Base-by-base conservation (phyloP, 352 stramenopile species). In the Pythium phragmitis region DNA sequence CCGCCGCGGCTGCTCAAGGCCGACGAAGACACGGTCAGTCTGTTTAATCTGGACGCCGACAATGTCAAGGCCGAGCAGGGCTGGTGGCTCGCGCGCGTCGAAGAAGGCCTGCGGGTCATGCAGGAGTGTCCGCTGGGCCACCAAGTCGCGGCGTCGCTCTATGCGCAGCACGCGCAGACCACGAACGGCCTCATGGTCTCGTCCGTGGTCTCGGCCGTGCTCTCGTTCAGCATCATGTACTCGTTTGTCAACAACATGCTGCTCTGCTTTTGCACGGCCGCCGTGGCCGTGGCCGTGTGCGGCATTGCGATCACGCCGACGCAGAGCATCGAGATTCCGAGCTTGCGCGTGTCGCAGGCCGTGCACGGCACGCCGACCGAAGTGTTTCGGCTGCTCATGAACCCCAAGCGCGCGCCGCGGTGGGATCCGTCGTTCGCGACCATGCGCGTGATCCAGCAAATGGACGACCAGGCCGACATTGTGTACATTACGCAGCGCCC, bases 401-500 rank as follows among this genome's bases (percentile, higher is more conserved):
- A 95, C 74, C 50, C 75, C 11, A 92, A 91, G 69, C 73, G 85
- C 33, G 91, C 83, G 75, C 85, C 92, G 75, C 69, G 87, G 21
- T 96, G 87, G 87, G 85, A 96, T 49, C 74, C 85, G 45, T 88
- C 69, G 12, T 82, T 90, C 37, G 82, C 87, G 13, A 90, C 85
- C 9, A 81, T 94, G 80, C 83, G 85, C 17, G 84, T 96, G 16
- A 69, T 96, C 19, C 85, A 96, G 73, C 72, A 89, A 42, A 82
- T 96, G 70, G 87, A 96, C 64, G 85, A 96, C 63, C 85, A 96
- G 62, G 85, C 87, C n/a, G 87, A 96, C 46, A 92, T 96, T 46
- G 79, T 96, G 30, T 94, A 96, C 73, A 77, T 92, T 51, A 93
- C 85, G 55, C 85, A 94, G 48, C 79, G 87, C 1, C 87, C 87